Percentiles rank a stretch among this genome's conserved stretches.
These are phyloP conservation scores for Pulveroboletus sp. DNA, from an alignment of 768 basidiomycete species.

Conservation along the genomic window DNA sequence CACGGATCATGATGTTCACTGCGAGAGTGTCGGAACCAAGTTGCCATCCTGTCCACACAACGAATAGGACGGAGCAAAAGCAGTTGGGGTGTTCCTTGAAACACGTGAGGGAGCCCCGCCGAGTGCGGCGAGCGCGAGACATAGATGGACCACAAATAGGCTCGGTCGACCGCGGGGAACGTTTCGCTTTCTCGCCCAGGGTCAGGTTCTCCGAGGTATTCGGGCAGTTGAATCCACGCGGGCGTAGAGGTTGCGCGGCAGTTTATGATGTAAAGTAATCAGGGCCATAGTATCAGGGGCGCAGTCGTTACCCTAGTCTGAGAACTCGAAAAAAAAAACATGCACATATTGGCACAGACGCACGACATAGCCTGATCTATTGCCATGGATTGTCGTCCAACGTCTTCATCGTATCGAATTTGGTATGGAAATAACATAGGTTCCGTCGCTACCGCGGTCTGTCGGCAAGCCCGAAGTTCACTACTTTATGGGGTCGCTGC, in stretches of 20 bases:
- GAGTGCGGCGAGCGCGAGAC: neutral
- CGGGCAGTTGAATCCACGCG: neutral
- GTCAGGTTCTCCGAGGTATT: neutral
- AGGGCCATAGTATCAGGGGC: neutral
- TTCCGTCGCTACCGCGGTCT: neutral
- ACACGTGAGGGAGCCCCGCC: neutral
- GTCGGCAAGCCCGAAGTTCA: neutral
- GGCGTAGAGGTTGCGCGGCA: neutral
- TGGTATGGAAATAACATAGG: neutral
- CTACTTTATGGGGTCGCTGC: neutral
- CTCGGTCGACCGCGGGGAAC: neutral
- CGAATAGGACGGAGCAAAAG: neutral
- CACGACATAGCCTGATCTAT: neutral
- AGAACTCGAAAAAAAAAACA: neutral
- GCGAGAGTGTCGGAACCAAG: neutral
- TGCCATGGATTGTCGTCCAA: neutral
- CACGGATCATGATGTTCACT: too few relatives aligned
- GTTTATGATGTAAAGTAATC: too few relatives aligned
- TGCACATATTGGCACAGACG: neutral
- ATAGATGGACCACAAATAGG: too few relatives aligned
- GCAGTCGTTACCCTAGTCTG: neutral
- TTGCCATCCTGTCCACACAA: neutral
- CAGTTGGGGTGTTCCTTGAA: neutral
- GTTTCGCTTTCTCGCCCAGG: neutral
- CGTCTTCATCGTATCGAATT: neutral